Conservation (phyloP, 2,329 filamentous ascomycete species). For the Aplosporella prunicola region DNA sequence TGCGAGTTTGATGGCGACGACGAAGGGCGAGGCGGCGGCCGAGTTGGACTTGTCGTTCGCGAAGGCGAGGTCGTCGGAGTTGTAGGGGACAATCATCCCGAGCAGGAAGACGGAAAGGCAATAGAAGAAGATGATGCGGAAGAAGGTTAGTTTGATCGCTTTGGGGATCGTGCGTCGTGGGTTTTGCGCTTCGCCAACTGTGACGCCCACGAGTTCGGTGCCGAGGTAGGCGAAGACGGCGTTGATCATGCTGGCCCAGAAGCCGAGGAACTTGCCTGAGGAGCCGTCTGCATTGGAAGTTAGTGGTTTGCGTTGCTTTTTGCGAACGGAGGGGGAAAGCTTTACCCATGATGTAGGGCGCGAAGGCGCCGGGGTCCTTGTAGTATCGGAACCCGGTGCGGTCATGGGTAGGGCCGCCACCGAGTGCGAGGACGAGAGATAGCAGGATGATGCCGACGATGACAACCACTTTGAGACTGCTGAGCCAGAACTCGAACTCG, state of each 20-base stretch:
- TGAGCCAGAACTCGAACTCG: slow-evolving; percentile 42
- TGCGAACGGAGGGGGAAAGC: neutral
- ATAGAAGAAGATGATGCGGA: slow-evolving; percentile 75
- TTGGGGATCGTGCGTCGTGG: slow-evolving; percentile 66
- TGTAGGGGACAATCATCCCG: slow-evolving; percentile 67
- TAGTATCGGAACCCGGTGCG: slow-evolving; percentile 39
- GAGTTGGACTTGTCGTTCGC: slow-evolving; percentile 43
- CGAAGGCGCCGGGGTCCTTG: slow-evolving; percentile 37
- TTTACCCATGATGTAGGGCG: slow-evolving; percentile 25
- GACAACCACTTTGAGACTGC: slow-evolving; percentile 36
- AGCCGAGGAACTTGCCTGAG: slow-evolving; percentile 35
- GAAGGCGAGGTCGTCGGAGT: slow-evolving; percentile 51
- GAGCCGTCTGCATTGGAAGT: slow-evolving; percentile 13
- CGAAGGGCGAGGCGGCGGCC: slow-evolving; percentile 62
- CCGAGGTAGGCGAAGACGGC: slow-evolving; percentile 73
- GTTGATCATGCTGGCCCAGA: slow-evolving; percentile 63
- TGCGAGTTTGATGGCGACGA: slow-evolving; percentile 59
- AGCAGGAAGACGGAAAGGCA: slow-evolving; percentile 62
- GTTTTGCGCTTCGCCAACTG: slow-evolving; percentile 70
- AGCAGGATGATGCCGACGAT: slow-evolving; percentile 39
- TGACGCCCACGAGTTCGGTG: slow-evolving; percentile 66
- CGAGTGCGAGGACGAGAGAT: slow-evolving; percentile 35
- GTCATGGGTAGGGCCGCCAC: slow-evolving; percentile 31
- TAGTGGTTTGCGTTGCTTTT: neutral
- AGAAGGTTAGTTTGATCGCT: slow-evolving; percentile 73